A percentile compares a stretch with the other conserved stretches of the same genome.
phyloP scores from a whole-genome alignment of 805 yeast species.

The Candida oleophila region DNA sequence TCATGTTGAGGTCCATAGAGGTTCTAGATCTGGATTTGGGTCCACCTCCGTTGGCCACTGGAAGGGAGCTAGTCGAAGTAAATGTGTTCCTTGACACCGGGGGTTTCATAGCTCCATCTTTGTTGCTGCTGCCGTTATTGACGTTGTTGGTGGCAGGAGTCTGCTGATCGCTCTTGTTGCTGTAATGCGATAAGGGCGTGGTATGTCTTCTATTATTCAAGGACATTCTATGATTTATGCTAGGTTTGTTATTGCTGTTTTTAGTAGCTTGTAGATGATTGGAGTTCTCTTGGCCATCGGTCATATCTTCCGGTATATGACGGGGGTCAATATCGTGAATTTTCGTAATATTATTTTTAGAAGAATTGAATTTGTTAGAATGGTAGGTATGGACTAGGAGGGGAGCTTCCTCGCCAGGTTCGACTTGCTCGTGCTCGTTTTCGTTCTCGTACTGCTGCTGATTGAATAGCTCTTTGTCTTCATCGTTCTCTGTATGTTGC shows the following conservation, averaged over 20 bases:
- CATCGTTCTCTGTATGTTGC: background rate
- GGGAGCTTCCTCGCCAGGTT: background rate
- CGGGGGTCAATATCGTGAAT: background rate
- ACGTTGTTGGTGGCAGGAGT: background rate
- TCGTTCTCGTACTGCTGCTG: background rate
- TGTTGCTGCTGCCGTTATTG: background rate
- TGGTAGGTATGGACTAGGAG: background rate
- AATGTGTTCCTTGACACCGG: background rate
- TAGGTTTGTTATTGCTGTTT: background rate
- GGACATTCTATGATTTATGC: background rate
- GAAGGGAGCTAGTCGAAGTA: background rate
- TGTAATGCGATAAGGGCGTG: slow-evolving; percentile 6
- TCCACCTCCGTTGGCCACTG: background rate
- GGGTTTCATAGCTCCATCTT: background rate
- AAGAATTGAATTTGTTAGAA: background rate
- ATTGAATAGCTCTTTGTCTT: too few species aligned
- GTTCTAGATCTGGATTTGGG: background rate
- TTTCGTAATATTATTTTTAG: background rate
- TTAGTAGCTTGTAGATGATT: background rate
- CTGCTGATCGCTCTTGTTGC: background rate
- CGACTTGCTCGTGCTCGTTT: background rate
- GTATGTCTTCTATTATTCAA: slow-evolving; percentile 14
- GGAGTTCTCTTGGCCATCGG: background rate
- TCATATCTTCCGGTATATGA: background rate
- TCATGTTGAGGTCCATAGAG: background rate